Evolutionary conservation across 805 yeast species (phyloP).

Genomic region (Wickerhamomyces ciferrii): DNA sequence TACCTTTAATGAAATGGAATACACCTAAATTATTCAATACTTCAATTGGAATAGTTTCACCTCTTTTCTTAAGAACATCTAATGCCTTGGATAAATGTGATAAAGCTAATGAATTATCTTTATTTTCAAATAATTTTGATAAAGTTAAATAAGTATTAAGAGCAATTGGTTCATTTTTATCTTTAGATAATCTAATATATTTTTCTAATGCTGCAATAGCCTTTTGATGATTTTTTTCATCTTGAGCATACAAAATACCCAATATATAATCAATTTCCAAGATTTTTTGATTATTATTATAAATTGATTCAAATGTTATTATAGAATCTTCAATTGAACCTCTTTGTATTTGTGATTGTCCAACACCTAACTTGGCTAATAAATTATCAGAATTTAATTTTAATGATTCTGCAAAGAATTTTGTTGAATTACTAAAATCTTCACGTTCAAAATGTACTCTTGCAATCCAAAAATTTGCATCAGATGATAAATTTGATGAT

Average conservation of each 20-base stretch:
- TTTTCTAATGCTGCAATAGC: constrained; percentile 65
- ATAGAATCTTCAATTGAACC: constrained; percentile 78
- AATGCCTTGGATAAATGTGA: constrained; percentile 56
- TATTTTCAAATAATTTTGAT: constrained; percentile 64
- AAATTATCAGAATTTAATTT: constrained; percentile 59
- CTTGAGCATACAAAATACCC: constrained; percentile 62
- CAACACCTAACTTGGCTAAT: constrained; percentile 75
- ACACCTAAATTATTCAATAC: constrained; percentile 83
- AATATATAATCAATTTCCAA: constrained; percentile 71
- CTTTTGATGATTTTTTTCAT: constrained; percentile 29
- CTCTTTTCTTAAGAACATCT: constrained; percentile 35
- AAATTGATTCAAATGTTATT: constrained; percentile 72
- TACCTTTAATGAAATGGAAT: constrained; percentile 62
- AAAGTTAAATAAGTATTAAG: constrained; percentile 64
- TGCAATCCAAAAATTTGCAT: constrained; percentile 81
- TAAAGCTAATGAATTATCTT: constrained; percentile 63
- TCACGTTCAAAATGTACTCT: constrained; percentile 59
- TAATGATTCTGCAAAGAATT: constrained; percentile 65
- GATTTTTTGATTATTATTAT: constrained; percentile 60
- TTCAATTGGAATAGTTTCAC: constrained; percentile 41
- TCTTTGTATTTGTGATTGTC: constrained; percentile 76
- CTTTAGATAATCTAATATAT: constrained; percentile 59
- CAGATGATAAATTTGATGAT: constrained; percentile 43
- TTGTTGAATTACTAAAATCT: constrained; percentile 68
- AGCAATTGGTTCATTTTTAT: constrained; percentile 52